Evolutionary conservation across 768 basidiomycete species (phyloP).

Genomic region (Pulveroboletus sp.): DNA sequence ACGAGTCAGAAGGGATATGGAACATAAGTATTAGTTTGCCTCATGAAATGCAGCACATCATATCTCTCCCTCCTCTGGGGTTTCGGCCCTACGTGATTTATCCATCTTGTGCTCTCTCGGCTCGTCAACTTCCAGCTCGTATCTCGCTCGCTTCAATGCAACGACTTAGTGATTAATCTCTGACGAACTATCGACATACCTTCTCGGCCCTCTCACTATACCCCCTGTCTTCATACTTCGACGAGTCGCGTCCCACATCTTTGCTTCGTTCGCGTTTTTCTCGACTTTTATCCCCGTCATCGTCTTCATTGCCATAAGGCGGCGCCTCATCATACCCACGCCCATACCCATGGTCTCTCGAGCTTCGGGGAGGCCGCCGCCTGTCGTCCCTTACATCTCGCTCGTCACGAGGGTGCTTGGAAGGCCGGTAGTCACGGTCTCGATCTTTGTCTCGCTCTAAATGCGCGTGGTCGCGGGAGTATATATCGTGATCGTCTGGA

Average conservation of each 20-base stretch:
- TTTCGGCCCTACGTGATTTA: constrained; percentile 56
- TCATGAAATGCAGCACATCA: constrained; percentile 30
- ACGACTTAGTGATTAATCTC: constrained; percentile 12
- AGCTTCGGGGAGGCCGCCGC: constrained; percentile 40
- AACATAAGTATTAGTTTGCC: constrained; percentile 4
- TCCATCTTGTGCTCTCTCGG: constrained; percentile 41
- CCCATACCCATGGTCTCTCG: constrained; percentile 37
- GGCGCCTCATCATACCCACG: constrained; percentile 53
- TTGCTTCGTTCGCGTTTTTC: constrained; percentile 51
- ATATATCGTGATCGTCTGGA: constrained; percentile 32
- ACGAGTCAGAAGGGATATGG: neutral
- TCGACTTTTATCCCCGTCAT: constrained; percentile 26
- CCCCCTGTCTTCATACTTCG: constrained; percentile 44
- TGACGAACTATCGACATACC: constrained; percentile 36
- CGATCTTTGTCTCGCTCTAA: constrained; percentile 34
- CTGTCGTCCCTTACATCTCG: constrained; percentile 54
- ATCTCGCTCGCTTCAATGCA: constrained; percentile 48
- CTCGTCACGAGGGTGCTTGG: constrained; percentile 53
- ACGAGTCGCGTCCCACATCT: constrained; percentile 33
- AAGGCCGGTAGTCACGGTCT: constrained; percentile 41
- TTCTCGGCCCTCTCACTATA: constrained; percentile 63
- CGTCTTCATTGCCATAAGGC: constrained; percentile 38
- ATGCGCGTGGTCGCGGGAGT: constrained; percentile 34
- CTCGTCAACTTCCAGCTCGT: constrained; percentile 46
- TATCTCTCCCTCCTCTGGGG: constrained; percentile 88